Evolutionary conservation across 78 protist genomes (phyloP), one percentile per base, ranked within the genome.

Genomic region (Pigoraptor vietnamica): DNA sequence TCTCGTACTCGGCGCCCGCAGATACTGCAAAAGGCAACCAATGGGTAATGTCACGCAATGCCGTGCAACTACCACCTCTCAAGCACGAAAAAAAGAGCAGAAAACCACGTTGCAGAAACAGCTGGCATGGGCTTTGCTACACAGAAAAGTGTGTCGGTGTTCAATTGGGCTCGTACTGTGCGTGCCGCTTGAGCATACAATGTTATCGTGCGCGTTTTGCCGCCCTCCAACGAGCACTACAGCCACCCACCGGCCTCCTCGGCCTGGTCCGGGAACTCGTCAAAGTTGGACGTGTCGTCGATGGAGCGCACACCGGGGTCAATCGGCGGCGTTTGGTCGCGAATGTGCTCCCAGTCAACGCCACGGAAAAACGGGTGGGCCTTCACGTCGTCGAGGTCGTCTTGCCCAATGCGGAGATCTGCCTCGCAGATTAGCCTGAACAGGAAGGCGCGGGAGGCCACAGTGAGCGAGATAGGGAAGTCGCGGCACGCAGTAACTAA

Each of bases 341-440:
- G 97, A 79, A 91, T 32, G 37, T 23, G 24, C 1, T 79, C 93
- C 98, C 98, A 98, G 36, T 92, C 87, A 25, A 97, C 94, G 32
- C 94, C 98, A 34, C n/a, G 39, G 91, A 98, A 98, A 92, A 97
- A 98, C 1, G 97, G 95, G 89, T 98, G 99, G 23, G 81, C 2
- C 90, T 89, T 86, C 24, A 98, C 93, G 56, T 97, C 98, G 0
- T 94, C 95, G 37, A 96, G 91, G 81, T 93, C 92, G 24, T 25
- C 25, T 34, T 10, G n/a, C 84, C 34, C 82, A 23, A 94, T 35
- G 33, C 98, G 94, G 10, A 93, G 93, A 19, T 79, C 91, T 0
- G 92, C 91, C 24, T 92, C 95, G 86, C 94, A 90, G 34, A 92
- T 86, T 25, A 97, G 89, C 56, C 96, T 2, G 32, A 37, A 48